Evolutionary conservation across 2,329 filamentous ascomycete genomes (phyloP).

Genomic region (Achaetomium macrosporum): DNA sequence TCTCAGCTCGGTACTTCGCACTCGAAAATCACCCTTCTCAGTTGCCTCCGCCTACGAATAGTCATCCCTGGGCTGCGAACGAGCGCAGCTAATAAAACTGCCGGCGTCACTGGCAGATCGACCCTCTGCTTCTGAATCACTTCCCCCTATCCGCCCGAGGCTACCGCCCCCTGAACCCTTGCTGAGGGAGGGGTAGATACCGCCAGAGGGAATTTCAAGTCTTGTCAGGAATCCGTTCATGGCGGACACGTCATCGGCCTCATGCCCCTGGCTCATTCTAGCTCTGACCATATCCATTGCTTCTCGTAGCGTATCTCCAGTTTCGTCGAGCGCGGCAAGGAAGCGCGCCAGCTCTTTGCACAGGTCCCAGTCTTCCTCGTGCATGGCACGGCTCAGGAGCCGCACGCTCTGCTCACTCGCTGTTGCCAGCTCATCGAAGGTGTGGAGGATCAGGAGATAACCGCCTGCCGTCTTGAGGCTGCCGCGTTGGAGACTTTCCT

Average conservation of each 20-base stretch:
- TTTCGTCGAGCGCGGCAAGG: slow-evolving; percentile 83
- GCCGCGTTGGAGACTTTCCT: slow-evolving; percentile 79
- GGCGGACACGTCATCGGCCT: slow-evolving; percentile 31
- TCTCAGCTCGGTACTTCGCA: too few relatives aligned
- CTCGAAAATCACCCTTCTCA: neutral
- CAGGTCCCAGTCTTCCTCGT: slow-evolving; percentile 86
- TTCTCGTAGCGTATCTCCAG: slow-evolving; percentile 69
- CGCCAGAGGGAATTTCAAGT: slow-evolving; percentile 27
- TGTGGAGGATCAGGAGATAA: slow-evolving; percentile 92
- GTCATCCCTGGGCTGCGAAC: slow-evolving; percentile 13
- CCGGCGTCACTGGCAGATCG: slow-evolving; percentile 22
- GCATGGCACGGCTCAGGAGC: slow-evolving; percentile 72
- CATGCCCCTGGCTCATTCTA: slow-evolving; percentile 29
- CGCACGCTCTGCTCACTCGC: slow-evolving; percentile 74
- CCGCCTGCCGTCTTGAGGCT: slow-evolving; percentile 92
- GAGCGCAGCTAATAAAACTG: slow-evolving; percentile 16
- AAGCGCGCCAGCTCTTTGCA: slow-evolving; percentile 96
- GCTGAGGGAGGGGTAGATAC: slow-evolving; percentile 15
- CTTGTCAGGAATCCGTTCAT: slow-evolving; percentile 24
- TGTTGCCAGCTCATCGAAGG: slow-evolving; percentile 62
- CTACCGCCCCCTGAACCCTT: slow-evolving; percentile 8
- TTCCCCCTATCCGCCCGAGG: slow-evolving; percentile 14
- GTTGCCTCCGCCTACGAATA: neutral
- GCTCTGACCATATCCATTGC: slow-evolving; percentile 59
- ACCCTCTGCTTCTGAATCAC: slow-evolving; percentile 23